These are phyloP conservation scores for Xylaria intraflava DNA, from an alignment of 495 filamentous ascomycete genomes.

Conservation along the genomic window DNA sequence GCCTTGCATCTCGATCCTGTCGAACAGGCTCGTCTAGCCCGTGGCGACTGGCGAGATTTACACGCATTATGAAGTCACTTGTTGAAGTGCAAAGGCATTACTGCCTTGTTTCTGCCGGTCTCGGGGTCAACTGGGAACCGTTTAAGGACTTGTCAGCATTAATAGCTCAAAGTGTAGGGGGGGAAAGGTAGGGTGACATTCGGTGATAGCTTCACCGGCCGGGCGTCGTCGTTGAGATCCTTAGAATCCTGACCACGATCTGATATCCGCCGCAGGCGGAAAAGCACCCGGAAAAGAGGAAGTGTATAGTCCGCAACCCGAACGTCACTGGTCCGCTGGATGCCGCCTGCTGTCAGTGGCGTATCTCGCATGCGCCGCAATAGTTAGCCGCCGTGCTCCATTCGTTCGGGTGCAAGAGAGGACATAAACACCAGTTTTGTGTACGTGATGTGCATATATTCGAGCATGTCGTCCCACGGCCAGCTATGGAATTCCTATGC, in stretches of 20 bases:
- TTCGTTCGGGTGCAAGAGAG: too few relatives aligned
- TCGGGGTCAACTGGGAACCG: constrained; percentile 31
- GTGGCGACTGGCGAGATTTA: constrained; percentile 46
- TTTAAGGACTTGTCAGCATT: constrained; percentile 38
- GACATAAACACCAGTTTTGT: too few relatives aligned
- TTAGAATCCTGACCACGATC: constrained; percentile 1
- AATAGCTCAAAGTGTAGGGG: constrained; percentile 32
- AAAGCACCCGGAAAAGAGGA: constrained; percentile 7
- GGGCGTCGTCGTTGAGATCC: neutral
- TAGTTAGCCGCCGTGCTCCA: too few relatives aligned
- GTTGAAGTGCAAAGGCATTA: too few relatives aligned
- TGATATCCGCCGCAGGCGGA: neutral
- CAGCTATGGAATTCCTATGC: too few relatives aligned
- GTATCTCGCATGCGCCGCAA: constrained; percentile 36
- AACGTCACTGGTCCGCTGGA: constrained; percentile 40
- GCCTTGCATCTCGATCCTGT: constrained; percentile 36
- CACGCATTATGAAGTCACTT: constrained; percentile 37
- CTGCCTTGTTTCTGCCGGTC: constrained; percentile 34
- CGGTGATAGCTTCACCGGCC: constrained; percentile 24
- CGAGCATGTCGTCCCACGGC: too few relatives aligned
- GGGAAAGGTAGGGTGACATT: constrained; percentile 30
- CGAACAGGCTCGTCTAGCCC: constrained; percentile 43
- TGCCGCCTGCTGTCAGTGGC: constrained; percentile 36
- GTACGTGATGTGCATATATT: too few relatives aligned
- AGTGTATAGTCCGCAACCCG: constrained; percentile 39